Evolutionary conservation across 1,284 basidiomycete species (phyloP).

Genomic region (Anthracocystis setariae): DNA sequence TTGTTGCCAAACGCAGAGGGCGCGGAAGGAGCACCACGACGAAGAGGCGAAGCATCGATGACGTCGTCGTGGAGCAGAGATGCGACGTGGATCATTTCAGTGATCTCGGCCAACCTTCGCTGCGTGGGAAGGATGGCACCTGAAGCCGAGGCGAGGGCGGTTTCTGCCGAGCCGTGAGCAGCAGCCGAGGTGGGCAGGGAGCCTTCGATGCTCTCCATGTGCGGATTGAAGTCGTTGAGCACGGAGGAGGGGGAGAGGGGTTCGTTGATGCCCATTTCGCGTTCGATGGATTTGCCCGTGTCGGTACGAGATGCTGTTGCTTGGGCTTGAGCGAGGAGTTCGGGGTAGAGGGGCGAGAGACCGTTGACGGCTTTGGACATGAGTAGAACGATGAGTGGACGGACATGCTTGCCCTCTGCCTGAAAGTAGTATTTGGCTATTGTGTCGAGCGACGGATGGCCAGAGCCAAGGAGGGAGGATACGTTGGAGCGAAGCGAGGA

Average conservation of each 20-base stretch:
- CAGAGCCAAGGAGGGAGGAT: conserved; percentile 83
- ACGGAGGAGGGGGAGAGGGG: conserved; percentile 79
- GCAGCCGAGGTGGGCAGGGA: conserved; percentile 1
- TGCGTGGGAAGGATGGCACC: conserved; percentile 79
- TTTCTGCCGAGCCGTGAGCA: conserved; percentile 13
- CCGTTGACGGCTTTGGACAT: conserved; percentile 91
- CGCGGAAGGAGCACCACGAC: conserved; percentile 83
- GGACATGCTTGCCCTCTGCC: conserved; percentile 78
- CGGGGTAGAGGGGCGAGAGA: conserved; percentile 72
- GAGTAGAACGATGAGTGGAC: conserved; percentile 88
- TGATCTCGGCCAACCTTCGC: conserved; percentile 89
- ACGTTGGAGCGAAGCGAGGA: conserved; percentile 79
- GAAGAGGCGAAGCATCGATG: conserved; percentile 83
- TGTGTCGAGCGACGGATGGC: conserved; percentile 84
- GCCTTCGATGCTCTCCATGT: conserved; percentile 48
- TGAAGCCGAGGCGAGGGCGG: conserved; percentile 18
- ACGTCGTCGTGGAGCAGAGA: conserved; percentile 96
- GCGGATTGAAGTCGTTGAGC: conserved; percentile 84
- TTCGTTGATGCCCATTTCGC: conserved; percentile 72
- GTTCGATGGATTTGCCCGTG: conserved; percentile 54
- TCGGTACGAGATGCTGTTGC: conserved; percentile 61
- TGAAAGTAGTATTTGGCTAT: conserved; percentile 95
- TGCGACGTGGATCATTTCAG: conserved; percentile 98
- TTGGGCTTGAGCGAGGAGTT: conserved; percentile 67
- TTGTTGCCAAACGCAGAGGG: conserved; percentile 95